Evolutionary conservation across 2,329 filamentous ascomycete species (phyloP).

Genomic region (Penicillium psychrosexuale): DNA sequence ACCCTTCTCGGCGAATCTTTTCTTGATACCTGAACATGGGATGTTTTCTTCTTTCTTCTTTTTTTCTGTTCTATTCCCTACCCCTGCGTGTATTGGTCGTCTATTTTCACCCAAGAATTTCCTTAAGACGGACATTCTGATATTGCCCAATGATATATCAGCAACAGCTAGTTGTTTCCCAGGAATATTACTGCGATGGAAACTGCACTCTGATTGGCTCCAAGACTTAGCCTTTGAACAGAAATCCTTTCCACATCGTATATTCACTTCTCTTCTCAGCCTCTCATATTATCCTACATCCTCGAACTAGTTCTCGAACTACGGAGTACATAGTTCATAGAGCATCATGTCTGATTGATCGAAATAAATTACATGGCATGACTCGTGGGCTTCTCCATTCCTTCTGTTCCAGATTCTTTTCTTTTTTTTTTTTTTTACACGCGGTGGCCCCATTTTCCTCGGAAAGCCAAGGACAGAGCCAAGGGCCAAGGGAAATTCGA

Average conservation of each 20-base stretch:
- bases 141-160: conserved; percentile 4
- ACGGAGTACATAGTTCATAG: not conserved
- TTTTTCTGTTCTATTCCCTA: not conserved
- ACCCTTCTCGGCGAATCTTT: conserved; percentile 4
- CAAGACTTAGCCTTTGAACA: not conserved
- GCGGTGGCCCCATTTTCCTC: not conserved
- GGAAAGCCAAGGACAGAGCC: not conserved
- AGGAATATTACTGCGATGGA: conserved; percentile 5
- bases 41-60: conserved; percentile 5
- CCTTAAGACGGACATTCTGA: not conserved
- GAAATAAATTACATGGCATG: conserved; percentile 18
- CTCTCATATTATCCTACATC: not conserved
- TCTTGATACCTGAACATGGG: conserved; percentile 21
- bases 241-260: not conserved
- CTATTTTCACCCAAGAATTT: conserved; percentile 6
- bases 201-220: not conserved
- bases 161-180: not conserved
- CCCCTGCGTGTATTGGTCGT: not conserved
- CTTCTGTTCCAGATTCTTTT: not conserved
- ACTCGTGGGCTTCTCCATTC: conserved; percentile 15
- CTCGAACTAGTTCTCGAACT: not conserved
- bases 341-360: not conserved
- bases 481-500: not conserved
- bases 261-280: not conserved
- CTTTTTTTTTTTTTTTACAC: conserved; percentile 3